A percentile compares a stretch with the other conserved stretches of the same genome.
phyloP scores from a whole-genome alignment of 1,284 basidiomycete species.

The Gomphus sp. region DNA sequence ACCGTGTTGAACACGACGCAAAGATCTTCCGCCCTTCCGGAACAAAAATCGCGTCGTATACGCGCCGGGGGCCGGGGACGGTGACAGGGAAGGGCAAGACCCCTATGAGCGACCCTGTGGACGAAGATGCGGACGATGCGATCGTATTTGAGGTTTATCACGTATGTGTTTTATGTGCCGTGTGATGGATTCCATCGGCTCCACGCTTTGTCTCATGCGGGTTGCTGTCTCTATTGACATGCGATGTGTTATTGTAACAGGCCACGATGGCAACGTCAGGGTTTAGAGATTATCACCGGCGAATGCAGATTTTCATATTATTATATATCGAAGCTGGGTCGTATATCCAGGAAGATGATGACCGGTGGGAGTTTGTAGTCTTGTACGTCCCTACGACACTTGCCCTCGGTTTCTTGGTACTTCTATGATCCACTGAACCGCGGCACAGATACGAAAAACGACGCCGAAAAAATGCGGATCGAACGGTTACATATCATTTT shows the following conservation, averaged over 20 bases:
- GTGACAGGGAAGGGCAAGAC: slow-evolving; percentile 41
- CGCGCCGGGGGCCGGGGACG: slow-evolving; percentile 35
- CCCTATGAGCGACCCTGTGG: slow-evolving; percentile 29
- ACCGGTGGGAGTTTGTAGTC: slow-evolving; percentile 80
- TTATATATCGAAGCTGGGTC: slow-evolving; percentile 94
- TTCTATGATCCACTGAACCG: neutral
- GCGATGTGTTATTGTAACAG: slow-evolving; percentile 27
- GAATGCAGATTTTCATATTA: slow-evolving; percentile 91
- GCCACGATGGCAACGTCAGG: slow-evolving; percentile 81
- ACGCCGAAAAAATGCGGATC: slow-evolving; percentile 41
- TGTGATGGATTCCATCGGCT: neutral
- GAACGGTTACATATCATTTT: slow-evolving; percentile 73
- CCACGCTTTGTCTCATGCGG: neutral
- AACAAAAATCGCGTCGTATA: slow-evolving; percentile 69
- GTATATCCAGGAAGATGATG: slow-evolving; percentile 86
- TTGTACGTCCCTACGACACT: slow-evolving; percentile 40
- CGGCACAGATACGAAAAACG: slow-evolving; percentile 71
- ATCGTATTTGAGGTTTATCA: slow-evolving; percentile 81
- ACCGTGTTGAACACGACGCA: slow-evolving; percentile 67
- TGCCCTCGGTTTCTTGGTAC: neutral
- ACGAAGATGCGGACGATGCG: slow-evolving; percentile 47
- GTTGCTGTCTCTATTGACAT: neutral
- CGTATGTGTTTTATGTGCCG: slow-evolving; percentile 38
- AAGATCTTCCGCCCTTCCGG: slow-evolving; percentile 70
- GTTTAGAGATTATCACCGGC: slow-evolving; percentile 87